Evolutionary conservation across 768 basidiomycete species (phyloP), one percentile per base, ranked within the genome.

Genomic region (Phlebiopsis flavidoalba): DNA sequence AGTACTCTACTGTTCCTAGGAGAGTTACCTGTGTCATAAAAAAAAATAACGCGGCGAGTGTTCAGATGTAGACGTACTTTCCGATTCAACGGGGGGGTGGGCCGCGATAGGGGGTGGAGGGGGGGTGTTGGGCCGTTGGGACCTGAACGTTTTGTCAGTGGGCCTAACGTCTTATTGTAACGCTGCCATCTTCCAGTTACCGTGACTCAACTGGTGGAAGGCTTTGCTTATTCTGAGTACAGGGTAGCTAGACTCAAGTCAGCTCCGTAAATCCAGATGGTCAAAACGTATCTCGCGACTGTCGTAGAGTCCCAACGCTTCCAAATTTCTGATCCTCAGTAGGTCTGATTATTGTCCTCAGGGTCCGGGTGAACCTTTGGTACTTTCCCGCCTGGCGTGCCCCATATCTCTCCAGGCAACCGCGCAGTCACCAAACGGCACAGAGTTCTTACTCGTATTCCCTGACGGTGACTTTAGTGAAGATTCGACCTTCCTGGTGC

Each of bases 381-480:
- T 83, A 76, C 26, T 70, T 82, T 83, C 73, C 82, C 81, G 10
- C 73, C 83, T 10, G 82, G 81, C 2, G 75, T 78, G 56, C 83
- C 83, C 0, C 83, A 84, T 65, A n/a, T 81, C 79, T 17, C 70
- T 84, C 15, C 82, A 83, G 69, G 83, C 77, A 8, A 81, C 79
- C 2, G 67, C 69, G 47, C 77, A 78, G 57, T 70, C 74, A 54
- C 72, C 75, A 8, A 74, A 74, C 8, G 83, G 83, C 3, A 72
- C 78, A 3, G 83, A 84, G 64, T 84, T 84, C 65, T 64, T 84
- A 36, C 68, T 84, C 65, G 81, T 84, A 22, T 84, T 84, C 64
- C 77, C 80, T 66, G 71, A 75, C 58, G 83, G 83, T 1, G 72
- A 65, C n/a, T 83, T 84, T 68, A 77, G 75, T 67, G 82, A 83